Evolutionary conservation across 1,284 basidiomycete species (phyloP).

Genomic region (Sanghuangporus sanghuang): DNA sequence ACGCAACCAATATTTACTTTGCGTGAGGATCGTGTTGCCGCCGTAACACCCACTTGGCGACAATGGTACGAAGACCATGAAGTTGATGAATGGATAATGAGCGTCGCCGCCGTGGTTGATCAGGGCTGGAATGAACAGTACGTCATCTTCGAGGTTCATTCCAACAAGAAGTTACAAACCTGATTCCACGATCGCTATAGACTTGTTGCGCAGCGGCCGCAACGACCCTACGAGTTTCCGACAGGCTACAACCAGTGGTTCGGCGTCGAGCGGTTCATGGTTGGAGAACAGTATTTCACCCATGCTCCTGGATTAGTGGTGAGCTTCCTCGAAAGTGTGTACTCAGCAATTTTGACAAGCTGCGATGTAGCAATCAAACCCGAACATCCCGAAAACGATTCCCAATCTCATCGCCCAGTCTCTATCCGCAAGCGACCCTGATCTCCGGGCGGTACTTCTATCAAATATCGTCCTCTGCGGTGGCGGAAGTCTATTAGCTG

Average conservation of each 20-base stretch:
- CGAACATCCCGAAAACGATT: conserved; percentile 69
- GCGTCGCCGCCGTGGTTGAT: conserved; percentile 78
- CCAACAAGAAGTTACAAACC: conserved; percentile 1
- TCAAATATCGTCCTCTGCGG: conserved; percentile 95
- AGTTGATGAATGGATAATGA: conserved; percentile 93
- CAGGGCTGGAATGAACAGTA: conserved; percentile 88
- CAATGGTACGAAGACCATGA: conserved; percentile 81
- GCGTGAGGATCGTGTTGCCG: conserved; percentile 68
- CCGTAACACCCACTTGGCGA: conserved; percentile 77
- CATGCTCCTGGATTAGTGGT: conserved; percentile 76
- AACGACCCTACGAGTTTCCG: conserved; percentile 89
- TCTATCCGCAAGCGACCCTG: conserved; percentile 84
- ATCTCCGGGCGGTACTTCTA: conserved; percentile 85
- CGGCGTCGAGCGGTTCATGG: conserved; percentile 74
- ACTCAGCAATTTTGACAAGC: background rate
- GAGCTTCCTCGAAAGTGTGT: conserved; percentile 23
- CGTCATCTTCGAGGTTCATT: conserved; percentile 23
- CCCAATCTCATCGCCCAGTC: conserved; percentile 77
- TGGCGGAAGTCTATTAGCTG: conserved; percentile 82
- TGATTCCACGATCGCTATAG: conserved; percentile 28
- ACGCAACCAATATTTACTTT: conserved; percentile 59
- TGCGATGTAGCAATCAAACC: conserved; percentile 40
- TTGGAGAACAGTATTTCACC: conserved; percentile 89
- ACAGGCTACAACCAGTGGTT: conserved; percentile 90
- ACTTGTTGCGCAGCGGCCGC: conserved; percentile 45